Evolutionary conservation across 441 rosid species (phyloP).

Genomic region (Arabidopsis hybrid): DNA sequence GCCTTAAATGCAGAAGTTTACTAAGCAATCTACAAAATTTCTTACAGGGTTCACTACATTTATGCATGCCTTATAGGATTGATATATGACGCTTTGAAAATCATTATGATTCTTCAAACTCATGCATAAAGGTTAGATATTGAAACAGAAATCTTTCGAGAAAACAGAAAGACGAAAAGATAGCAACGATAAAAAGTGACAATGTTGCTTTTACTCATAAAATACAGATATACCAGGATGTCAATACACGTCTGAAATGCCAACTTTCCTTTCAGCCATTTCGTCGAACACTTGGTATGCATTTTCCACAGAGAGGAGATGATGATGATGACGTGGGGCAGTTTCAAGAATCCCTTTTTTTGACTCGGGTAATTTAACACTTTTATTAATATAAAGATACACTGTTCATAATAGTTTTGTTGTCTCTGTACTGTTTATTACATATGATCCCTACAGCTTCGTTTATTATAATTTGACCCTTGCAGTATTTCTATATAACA

Average conservation of each 20-base stretch:
- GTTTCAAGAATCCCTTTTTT: too few species aligned
- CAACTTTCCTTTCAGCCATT: slow-evolving; percentile 27
- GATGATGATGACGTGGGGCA: too few species aligned
- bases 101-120: slow-evolving; percentile 22
- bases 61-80: not conserved
- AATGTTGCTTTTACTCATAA: not conserved
- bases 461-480: not conserved
- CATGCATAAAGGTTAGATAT: not conserved
- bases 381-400: too few species aligned
- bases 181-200: not conserved
- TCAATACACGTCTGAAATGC: not conserved
- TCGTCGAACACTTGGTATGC: slow-evolving; percentile 36
- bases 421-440: too few species aligned
- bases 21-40: not conserved
- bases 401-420: too few species aligned
- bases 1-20: not conserved
- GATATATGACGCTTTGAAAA: not conserved
- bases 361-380: too few species aligned
- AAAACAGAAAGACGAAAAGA: slow-evolving; percentile 8
- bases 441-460: not conserved
- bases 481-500: not conserved
- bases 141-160: not conserved
- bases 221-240: not conserved
- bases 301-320: too few species aligned
- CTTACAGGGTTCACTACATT: not conserved